Evolutionary conservation across 495 filamentous ascomycete genomes (phyloP), one percentile per base, ranked within the genome.

Genomic region (Corynascus novoguineensis): DNA sequence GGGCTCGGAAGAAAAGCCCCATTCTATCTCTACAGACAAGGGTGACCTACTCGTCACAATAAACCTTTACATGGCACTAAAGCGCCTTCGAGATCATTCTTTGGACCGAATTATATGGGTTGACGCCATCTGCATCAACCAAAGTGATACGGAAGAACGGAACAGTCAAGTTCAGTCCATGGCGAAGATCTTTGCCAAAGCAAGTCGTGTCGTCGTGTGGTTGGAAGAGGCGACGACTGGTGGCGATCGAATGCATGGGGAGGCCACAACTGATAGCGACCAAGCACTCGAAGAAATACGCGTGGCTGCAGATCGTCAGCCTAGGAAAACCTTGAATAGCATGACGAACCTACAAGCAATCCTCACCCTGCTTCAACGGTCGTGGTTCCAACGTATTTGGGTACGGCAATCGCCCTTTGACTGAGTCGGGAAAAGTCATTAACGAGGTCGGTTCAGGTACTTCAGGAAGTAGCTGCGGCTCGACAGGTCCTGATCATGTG

Each of bases 371-470:
- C 44, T 47, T 47, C 24, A 47, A 17, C 24, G 44, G 14, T 15
- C 44, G 25, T 47, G 44, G 44, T 47, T 47, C 25, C 44, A 31
- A 21, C 25, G 44, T n/a, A 47, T 47, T 21, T 47, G 44, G 44
- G 44, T 47, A 47, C 8, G 44, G 22, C 17, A 45, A 45, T 27
- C 21, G 41, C 22, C 3, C 11, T 25, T 45, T 1, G n/a, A 25
- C 21, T 9, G n/a, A 8, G 10, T 1, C 3, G 8, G 40, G 14
- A 14, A 12, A 22, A 3, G 11, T 45, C n/a, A 4, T 24, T 47
- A 15, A 47, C 44, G 4, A 17, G 11, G 11, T 29, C 25, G 24
- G 4, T 47, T 28, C 22, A 47, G 44, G 44, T 47, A 11, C 24
- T 47, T 29, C 44, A 47, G 25, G 44, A 47, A 27, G 44, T 28